phyloP scores from a whole-genome alignment of 768 basidiomycete species.

The Boletus pseudo-olivaceus region DNA sequence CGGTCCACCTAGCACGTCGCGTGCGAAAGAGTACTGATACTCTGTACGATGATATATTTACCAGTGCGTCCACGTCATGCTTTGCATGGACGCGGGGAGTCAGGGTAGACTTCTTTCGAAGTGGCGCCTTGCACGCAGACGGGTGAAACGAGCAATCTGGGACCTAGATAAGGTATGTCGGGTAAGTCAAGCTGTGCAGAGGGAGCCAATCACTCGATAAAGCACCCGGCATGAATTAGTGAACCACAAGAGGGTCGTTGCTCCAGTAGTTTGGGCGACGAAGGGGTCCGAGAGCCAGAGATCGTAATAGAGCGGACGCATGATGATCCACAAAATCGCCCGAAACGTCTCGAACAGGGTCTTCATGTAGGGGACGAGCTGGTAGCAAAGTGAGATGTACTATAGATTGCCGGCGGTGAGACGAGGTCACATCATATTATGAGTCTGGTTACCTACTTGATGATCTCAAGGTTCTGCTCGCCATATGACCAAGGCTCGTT shows the following conservation, averaged over 20 bases:
- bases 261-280: constrained; percentile 19
- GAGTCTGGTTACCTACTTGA: constrained; percentile 28
- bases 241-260: constrained; percentile 28
- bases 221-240: constrained; percentile 35
- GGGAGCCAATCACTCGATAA: not conserved
- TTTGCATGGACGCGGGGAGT: constrained; percentile 2
- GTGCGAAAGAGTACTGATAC: not conserved
- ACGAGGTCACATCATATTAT: not conserved
- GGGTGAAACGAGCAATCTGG: constrained; percentile 32
- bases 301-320: constrained; percentile 34
- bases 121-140: constrained; percentile 31
- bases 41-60: not conserved
- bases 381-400: constrained; percentile 39
- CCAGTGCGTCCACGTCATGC: constrained; percentile 33
- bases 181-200: not conserved
- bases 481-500: constrained; percentile 36
- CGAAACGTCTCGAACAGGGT: constrained; percentile 26
- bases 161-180: constrained; percentile 17
- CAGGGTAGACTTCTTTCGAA: constrained; percentile 11
- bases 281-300: constrained; percentile 31
- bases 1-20: constrained; percentile 31
- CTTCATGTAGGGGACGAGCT: constrained; percentile 28
- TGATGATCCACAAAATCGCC: constrained; percentile 28
- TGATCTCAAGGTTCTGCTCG: constrained; percentile 27
- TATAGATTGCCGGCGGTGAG: constrained; percentile 3